Percentiles rank a stretch among this genome's conserved stretches.
phyloP scores from a whole-genome alignment of 2,329 filamentous ascomycete species.

The Purpureocillium lavendulum region DNA sequence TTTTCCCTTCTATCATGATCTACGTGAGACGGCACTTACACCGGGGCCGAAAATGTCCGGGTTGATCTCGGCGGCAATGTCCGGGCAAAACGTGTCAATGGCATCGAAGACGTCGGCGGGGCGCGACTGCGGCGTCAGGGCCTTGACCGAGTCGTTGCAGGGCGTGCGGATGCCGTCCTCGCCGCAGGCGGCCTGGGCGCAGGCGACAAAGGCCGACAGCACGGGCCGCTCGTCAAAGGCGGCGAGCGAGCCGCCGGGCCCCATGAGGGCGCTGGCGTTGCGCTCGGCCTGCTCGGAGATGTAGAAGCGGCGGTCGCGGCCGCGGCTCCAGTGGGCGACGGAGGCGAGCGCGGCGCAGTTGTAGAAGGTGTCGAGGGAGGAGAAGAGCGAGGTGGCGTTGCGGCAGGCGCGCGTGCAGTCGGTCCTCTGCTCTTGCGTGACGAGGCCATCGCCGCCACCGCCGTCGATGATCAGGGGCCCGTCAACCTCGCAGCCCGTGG shows the following conservation, averaged over 20 bases:
- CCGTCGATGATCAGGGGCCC: no score
- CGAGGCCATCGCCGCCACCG: not conserved
- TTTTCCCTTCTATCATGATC: no score
- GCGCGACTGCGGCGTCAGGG: slow-evolving; percentile 15
- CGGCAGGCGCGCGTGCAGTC: slow-evolving; percentile 26
- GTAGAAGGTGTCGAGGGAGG: slow-evolving; percentile 28
- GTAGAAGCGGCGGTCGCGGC: slow-evolving; percentile 17
- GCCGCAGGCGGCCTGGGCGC: slow-evolving; percentile 25
- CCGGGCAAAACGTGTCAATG: slow-evolving; percentile 25
- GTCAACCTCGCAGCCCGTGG: slow-evolving; percentile 20
- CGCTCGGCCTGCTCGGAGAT: slow-evolving; percentile 23
- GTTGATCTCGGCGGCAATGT: slow-evolving; percentile 26
- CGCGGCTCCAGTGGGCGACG: slow-evolving; percentile 23
- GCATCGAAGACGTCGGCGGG: slow-evolving; percentile 22
- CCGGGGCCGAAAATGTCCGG: slow-evolving; percentile 30
- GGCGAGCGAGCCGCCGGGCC: slow-evolving; percentile 18
- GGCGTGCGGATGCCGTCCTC: slow-evolving; percentile 22
- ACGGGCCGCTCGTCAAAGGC: slow-evolving; percentile 21
- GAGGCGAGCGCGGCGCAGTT: slow-evolving; percentile 28
- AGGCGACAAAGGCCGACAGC: slow-evolving; percentile 22
- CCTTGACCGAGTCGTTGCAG: slow-evolving; percentile 19
- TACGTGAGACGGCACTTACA: no score
- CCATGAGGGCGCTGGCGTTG: slow-evolving; percentile 27
- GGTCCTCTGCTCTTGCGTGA: no score
- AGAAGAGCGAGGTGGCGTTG: slow-evolving; percentile 19